These are phyloP conservation scores for Cystobasidium tubakii DNA, from an alignment of 768 basidiomycete species.

Conservation along the genomic window DNA sequence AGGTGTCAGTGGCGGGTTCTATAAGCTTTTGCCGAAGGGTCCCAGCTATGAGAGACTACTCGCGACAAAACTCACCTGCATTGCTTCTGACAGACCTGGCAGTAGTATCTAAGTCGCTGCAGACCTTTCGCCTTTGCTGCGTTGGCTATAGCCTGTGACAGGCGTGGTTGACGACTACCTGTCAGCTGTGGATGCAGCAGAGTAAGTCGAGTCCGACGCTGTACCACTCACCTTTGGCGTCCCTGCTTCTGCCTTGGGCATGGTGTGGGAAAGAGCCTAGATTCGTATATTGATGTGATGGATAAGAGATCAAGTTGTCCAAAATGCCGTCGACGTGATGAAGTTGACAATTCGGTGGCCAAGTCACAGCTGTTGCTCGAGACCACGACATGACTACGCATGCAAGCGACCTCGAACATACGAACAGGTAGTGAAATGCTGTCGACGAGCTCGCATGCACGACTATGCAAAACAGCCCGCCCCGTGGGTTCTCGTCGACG, in stretches of 20 bases:
- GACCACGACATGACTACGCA: background rate
- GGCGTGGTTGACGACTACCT: background rate
- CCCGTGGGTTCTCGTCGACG: background rate
- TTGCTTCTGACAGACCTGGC: conserved; percentile 98
- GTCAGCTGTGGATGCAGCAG: background rate
- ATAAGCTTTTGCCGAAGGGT: background rate
- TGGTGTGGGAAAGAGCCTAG: background rate
- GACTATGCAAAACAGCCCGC: background rate
- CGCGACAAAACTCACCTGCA: conserved; percentile 55
- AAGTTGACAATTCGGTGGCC: too few relatives aligned
- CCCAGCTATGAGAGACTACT: background rate
- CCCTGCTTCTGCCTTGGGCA: conserved; percentile 31
- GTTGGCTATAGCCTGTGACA: conserved; percentile 33
- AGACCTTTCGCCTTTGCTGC: conserved; percentile 88
- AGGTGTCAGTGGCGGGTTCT: background rate
- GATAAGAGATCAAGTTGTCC: background rate
- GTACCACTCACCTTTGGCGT: conserved; percentile 24
- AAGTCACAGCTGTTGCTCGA: background rate
- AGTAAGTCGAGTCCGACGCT: background rate
- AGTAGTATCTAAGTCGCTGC: conserved; percentile 94
- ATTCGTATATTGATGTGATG: background rate
- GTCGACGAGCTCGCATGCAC: background rate
- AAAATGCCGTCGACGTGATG: background rate
- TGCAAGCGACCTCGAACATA: background rate
- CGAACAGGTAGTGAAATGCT: background rate